These are phyloP conservation scores for Eustoma russellianum DNA, from an alignment of 257 asterid genomes.

Conservation along the genomic window DNA sequence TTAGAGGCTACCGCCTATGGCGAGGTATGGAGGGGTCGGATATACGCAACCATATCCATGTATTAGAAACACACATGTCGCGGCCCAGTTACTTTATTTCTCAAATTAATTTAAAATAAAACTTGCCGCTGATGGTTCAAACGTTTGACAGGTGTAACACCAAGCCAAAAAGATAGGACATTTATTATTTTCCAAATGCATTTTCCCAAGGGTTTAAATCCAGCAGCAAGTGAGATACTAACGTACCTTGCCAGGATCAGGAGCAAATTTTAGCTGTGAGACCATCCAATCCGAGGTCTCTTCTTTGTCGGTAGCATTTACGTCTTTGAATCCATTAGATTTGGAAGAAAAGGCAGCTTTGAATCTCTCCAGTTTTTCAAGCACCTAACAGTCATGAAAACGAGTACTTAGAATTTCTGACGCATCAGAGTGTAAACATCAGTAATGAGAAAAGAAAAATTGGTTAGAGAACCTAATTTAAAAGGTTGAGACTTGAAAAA, in stretches of 20 bases:
- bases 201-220: not conserved
- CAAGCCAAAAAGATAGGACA: not conserved
- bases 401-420: not conserved
- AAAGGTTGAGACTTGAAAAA: too few species aligned
- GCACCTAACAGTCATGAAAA: conserved; percentile 36
- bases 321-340: conserved; percentile 30
- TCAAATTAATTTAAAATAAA: not conserved
- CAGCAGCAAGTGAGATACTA: conserved; percentile 6
- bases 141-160: not conserved
- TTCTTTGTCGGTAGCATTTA: conserved; percentile 27
- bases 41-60: too few species aligned
- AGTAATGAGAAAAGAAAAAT: too few species aligned
- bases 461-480: too few species aligned
- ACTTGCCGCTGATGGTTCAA: not conserved
- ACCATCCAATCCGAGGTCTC: conserved; percentile 60
- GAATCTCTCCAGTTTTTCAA: conserved; percentile 67
- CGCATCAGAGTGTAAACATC: too few species aligned
- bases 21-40: too few species aligned
- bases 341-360: conserved; percentile 45
- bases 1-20: too few species aligned
- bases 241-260: conserved; percentile 69
- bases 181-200: not conserved
- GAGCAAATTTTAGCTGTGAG: conserved; percentile 51
- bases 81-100: too few species aligned
- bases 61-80: too few species aligned